Base-by-base conservation (phyloP, 352 stramenopile genomes). In the Phytophthora pisi region DNA sequence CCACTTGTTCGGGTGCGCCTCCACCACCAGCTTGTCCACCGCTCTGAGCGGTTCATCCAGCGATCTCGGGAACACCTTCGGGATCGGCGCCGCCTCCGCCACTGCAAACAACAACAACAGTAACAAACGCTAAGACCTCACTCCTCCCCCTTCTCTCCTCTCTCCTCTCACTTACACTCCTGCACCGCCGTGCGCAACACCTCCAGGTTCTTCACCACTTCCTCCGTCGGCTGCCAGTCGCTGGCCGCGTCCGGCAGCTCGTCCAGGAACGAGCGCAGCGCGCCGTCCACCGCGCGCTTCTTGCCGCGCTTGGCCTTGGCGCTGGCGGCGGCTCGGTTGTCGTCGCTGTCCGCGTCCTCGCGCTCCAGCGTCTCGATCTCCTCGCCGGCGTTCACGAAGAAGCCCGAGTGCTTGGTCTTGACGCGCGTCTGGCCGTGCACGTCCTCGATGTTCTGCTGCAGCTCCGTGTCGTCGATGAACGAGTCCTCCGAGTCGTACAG, bases 401-500 rank as follows among this genome's bases (percentile, higher is more conserved):
- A 96, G 47, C 88, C 88, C n/a, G 80, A 73, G 68, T 96, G 88
- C 51, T 96, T 96, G 31, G 88, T 96, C 62, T 92, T 79, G 7
- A 96, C 82, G 43, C 78, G 77, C 4, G 74, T 84, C 40, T 94
- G 85, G 4, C 64, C 85, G 68, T 89, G 72, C 26, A 91, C 83
- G 36, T 93, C 86, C 64, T 96, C 86, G 52, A 96, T 96, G 60
- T 93, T 84, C 61, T 93, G 81, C 62, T 93, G 86, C 20, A 96
- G 74, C 72, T 96, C 86, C 15, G 61, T 51, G 61, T 96, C 88
- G 57, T 96, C 88, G 52, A 96, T 96, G 54, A 96, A 96, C 60
- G 88, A 94, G 68, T 96, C 88, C 58, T 96, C 88, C 66, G 85
- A 92, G 74, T 96, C 88, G 70, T 96, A 96, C 64, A 95, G 72